These are phyloP conservation scores for Ogataea nakhonphanomensis DNA, from an alignment of 805 yeast species.

Conservation along the genomic window DNA sequence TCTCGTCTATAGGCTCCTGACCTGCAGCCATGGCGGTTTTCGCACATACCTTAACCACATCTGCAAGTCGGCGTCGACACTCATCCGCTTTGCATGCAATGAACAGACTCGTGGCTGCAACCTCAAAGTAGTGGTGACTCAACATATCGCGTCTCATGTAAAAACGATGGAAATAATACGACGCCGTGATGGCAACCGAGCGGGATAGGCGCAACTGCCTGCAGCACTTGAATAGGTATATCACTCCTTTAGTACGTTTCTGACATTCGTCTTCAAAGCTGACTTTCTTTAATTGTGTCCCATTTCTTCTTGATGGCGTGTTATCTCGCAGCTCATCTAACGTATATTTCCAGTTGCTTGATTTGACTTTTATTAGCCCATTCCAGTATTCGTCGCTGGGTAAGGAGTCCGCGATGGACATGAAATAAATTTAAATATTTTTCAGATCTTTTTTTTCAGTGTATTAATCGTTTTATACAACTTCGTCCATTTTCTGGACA, in stretches of 20 bases:
- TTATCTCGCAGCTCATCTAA: constrained; percentile 22
- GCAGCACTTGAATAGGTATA: constrained; percentile 44
- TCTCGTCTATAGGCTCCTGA: constrained; percentile 39
- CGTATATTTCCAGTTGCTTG: constrained; percentile 28
- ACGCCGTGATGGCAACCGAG: constrained; percentile 46
- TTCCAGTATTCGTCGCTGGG: constrained; percentile 26
- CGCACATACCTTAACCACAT: constrained; percentile 48
- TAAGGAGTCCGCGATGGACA: constrained; percentile 2
- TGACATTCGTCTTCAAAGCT: constrained; percentile 37
- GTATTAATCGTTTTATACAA: constrained; percentile 15
- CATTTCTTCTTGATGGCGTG: constrained; percentile 36
- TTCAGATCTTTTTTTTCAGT: background rate
- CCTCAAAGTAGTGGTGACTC: constrained; percentile 45
- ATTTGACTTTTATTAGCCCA: constrained; percentile 27
- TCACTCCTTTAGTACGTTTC: constrained; percentile 46
- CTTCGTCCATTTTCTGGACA: constrained; percentile 66
- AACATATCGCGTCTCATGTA: constrained; percentile 44
- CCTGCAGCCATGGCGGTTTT: constrained; percentile 41
- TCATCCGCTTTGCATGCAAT: constrained; percentile 55
- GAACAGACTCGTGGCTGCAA: constrained; percentile 48
- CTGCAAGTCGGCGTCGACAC: constrained; percentile 43
- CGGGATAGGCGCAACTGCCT: constrained; percentile 43
- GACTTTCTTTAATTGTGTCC: constrained; percentile 26
- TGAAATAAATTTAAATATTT: background rate
- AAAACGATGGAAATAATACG: constrained; percentile 48